Base-by-base conservation (phyloP, 768 basidiomycete species). In the Trametes maxima region DNA sequence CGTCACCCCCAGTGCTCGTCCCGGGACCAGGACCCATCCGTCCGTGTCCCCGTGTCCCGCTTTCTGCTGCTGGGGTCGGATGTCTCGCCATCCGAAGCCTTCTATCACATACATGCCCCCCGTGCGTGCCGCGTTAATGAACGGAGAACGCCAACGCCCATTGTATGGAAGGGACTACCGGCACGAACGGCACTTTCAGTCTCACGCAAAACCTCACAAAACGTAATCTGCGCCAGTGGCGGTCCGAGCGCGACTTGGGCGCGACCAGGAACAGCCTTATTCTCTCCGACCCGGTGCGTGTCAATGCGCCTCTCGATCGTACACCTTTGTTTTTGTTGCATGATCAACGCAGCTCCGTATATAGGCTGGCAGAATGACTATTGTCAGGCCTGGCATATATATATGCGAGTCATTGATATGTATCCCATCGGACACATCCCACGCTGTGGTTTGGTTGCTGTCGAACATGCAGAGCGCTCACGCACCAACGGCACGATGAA, bases 111-210 rank as follows among this genome's bases (percentile, higher is more conserved):
- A 33, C 57, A 50, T 35, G 57, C 57, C 7, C 48, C 21, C n/a
- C 35, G 37, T 48, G 57, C 57, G 57, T 58, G 57, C 40, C 40
- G 22, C 24, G n/a, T 17, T 50, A 44, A 58, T 58, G 57, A 58
- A 58, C 57, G 21, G 40, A 39, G 55, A 25, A 57, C 55, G 55
- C 56, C 22, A 28, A 25, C 35, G 46, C 46, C 55, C 48, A 43
- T 50, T 50, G 40, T 58, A 43, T 58, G 47, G 48, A 58, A 58
- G 57, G 10, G 22, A 3, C 36, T n/a, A 16, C 13, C 40, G 47
- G 47, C 44, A 28, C 56, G 48, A 58, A 50, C 43, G 25, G 42
- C 48, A 3, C 25, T 49, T 33, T 21, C 39, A 33, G n/a, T 58
- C 57, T 22, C 57, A 57, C 56, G 39, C 45, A 24, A 13, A 33